Conservation (phyloP, 495 filamentous ascomycete species). For the Aspergillus sclerotiicarbonarius region DNA sequence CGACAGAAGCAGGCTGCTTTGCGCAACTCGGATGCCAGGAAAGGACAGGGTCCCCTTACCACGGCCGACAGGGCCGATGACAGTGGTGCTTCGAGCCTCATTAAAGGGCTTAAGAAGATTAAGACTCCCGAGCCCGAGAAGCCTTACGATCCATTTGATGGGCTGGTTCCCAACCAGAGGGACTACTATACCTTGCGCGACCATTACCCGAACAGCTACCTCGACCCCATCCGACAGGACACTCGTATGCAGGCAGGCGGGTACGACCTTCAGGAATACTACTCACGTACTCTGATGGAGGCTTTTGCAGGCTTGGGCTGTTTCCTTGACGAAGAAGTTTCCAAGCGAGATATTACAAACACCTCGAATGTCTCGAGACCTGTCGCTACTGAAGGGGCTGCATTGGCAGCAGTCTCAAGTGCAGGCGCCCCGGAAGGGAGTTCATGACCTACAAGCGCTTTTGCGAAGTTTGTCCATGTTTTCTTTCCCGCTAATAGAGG, state of each 20-base stretch:
- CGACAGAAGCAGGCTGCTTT: constrained; percentile 46
- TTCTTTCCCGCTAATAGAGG: no score
- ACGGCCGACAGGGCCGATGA: constrained; percentile 25
- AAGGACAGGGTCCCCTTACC: constrained; percentile 19
- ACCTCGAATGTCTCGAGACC: constrained; percentile 18
- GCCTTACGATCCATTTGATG: constrained; percentile 88
- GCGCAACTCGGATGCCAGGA: constrained; percentile 36
- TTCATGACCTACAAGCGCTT: background rate
- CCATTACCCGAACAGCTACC: constrained; percentile 61
- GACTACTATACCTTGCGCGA: constrained; percentile 68
- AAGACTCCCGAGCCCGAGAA: constrained; percentile 60
- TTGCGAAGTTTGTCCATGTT: no score
- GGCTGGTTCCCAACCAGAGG: constrained; percentile 58
- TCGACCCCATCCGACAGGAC: constrained; percentile 62
- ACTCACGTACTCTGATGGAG: constrained; percentile 73
- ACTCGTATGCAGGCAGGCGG: constrained; percentile 69
- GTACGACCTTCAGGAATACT: constrained; percentile 79
- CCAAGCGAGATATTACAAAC: constrained; percentile 34
- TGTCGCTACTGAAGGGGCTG: constrained; percentile 33
- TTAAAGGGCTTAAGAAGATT: constrained; percentile 74
- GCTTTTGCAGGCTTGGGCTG: constrained; percentile 87
- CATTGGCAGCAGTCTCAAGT: constrained; percentile 25
- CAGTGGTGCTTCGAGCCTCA: constrained; percentile 42
- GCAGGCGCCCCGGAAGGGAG: constrained; percentile 1
- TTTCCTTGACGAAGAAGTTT: constrained; percentile 76